phyloP scores from a whole-genome alignment of 768 basidiomycete species.

The Termitomyces sp. region DNA sequence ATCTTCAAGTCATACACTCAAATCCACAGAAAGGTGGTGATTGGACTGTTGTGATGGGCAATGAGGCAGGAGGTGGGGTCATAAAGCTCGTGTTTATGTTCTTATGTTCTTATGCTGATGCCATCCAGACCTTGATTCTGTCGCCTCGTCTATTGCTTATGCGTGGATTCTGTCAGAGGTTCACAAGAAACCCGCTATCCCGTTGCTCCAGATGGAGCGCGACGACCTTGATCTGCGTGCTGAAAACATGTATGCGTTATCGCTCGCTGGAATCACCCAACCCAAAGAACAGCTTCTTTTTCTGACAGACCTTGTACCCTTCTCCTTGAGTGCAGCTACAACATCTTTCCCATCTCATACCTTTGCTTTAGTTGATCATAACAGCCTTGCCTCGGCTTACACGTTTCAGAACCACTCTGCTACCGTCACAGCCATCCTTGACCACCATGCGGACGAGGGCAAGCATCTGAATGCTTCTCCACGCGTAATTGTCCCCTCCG shows the following conservation, averaged over 20 bases:
- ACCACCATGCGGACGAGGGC: constrained; percentile 89
- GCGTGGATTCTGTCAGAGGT: constrained; percentile 66
- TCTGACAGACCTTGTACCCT: constrained; percentile 53
- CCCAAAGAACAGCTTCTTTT: constrained; percentile 56
- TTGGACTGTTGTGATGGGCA: constrained; percentile 91
- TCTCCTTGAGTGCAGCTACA: constrained; percentile 8
- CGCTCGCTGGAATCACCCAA: constrained; percentile 46
- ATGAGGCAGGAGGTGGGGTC: constrained; percentile 86
- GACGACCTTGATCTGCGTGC: constrained; percentile 73
- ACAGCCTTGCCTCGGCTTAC: constrained; percentile 50
- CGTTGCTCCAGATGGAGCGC: constrained; percentile 66
- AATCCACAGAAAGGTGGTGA: constrained; percentile 37
- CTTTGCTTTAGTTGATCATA: constrained; percentile 91
- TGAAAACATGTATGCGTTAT: constrained; percentile 80
- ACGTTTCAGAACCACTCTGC: constrained; percentile 29
- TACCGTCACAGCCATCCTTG: constrained; percentile 72
- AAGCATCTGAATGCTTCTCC: constrained; percentile 60
- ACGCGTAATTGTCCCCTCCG: constrained; percentile 61
- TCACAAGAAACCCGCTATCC: constrained; percentile 51
- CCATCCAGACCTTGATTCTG: constrained; percentile 75
- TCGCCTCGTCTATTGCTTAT: constrained; percentile 82
- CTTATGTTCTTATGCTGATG: neutral
- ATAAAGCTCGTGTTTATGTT: neutral
- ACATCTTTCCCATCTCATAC: constrained; percentile 42
- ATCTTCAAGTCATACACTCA: constrained; percentile 48